Evolutionary conservation across 345 rosid genomes (phyloP).

Genomic region (Syzygium aqueum): DNA sequence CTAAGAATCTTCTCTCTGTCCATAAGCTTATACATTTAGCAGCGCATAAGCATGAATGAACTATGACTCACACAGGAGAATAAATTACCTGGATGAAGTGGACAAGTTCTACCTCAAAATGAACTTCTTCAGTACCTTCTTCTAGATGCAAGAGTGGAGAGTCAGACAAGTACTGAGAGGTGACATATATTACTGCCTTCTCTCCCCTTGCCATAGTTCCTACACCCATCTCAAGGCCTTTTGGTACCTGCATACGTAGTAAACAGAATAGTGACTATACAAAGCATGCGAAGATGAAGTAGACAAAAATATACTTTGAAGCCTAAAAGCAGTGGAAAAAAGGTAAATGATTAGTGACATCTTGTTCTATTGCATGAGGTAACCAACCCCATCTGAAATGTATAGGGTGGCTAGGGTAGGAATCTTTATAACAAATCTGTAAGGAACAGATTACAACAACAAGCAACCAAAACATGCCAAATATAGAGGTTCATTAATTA

Average conservation of each 20-base stretch:
- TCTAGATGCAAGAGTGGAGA: slow-evolving; percentile 55
- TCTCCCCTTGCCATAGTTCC: slow-evolving; percentile 89
- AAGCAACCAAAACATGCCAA: neutral
- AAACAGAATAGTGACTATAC: neutral
- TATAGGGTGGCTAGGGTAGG: neutral
- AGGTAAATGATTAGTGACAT: neutral
- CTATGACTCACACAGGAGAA: neutral
- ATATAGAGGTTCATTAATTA: neutral
- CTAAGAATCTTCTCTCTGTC: neutral
- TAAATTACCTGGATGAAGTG: slow-evolving; percentile 73
- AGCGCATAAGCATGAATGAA: neutral
- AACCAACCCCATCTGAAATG: neutral
- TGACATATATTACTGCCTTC: slow-evolving; percentile 80
- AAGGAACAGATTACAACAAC: neutral
- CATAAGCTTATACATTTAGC: neutral
- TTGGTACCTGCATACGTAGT: slow-evolving; percentile 55
- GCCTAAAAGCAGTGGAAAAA: neutral
- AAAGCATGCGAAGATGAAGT: neutral
- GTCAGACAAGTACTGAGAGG: slow-evolving; percentile 53
- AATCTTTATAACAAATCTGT: neutral
- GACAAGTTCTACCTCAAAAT: slow-evolving; percentile 88
- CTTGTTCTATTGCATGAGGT: neutral
- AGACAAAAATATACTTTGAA: neutral
- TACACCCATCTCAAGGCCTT: slow-evolving; percentile 95
- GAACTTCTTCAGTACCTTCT: slow-evolving; percentile 75